Evolutionary conservation across 2,329 filamentous ascomycete species (phyloP), one percentile per base, ranked within the genome.

Genomic region (Periglandula ipomoeae): DNA sequence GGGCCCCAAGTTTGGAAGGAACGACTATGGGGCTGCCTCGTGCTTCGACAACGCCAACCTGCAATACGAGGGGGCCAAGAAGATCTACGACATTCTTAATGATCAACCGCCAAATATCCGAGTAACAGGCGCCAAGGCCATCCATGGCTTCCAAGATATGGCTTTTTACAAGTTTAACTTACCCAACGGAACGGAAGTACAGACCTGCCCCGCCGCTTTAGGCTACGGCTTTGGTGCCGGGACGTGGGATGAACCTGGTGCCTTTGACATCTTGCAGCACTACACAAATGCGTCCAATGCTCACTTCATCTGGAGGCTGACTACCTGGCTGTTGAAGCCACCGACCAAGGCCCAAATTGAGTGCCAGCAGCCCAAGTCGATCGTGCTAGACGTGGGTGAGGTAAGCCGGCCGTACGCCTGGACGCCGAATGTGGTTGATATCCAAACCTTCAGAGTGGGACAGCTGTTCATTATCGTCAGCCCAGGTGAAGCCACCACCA

Each of bases 201-300:
- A 72, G 35, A 95, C 89, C 0, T 95, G 90, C 58, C 84, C 89
- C 15, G 89, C 89, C 1, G 89, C 89, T 1, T 70, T 96, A 48
- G 90, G 90, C 3, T 91, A 91, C 62, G 88, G 86, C 1, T 96
- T 96, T 60, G 89, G 89, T 1, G 90, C 86, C 3, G 90, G 90
- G 19, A 96, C 90, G 0, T 87, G 87, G 0, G 90, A 96, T 59
- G 87, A 90, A 0, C 89, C 90, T 0, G 90, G 90, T 2, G 81
- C 80, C 0, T 93, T 94, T 58, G 90, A 95, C 68, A 95, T 95
- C 62, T 89, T 86, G 15, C 90, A 96, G 64, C 87, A 82, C 54
- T 81, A 87, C 59, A 83, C 84, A 0, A 82, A 84, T 23, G 69
- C 74, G 4, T 84, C 89, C 0, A 77, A 83, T 51, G 69, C 72